Evolutionary conservation across 2,329 filamentous ascomycete species (phyloP).

Genomic region (Chaetomium olivaceum): DNA sequence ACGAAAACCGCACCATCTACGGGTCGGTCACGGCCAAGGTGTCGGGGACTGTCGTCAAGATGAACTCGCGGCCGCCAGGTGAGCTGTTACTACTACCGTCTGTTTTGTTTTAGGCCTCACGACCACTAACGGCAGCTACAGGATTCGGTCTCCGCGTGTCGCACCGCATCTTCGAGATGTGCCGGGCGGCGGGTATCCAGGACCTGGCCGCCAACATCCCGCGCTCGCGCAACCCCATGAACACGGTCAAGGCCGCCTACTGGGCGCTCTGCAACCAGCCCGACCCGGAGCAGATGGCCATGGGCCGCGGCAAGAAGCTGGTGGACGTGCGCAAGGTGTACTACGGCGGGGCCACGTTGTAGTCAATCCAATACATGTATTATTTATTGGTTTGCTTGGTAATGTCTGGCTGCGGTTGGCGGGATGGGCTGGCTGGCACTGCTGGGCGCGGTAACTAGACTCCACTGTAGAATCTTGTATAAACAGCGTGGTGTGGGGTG

Average conservation of each 20-base stretch:
- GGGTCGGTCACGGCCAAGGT: slow-evolving; percentile 83
- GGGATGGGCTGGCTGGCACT: background rate
- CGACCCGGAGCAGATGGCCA: slow-evolving; percentile 85
- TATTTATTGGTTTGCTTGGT: slow-evolving; percentile 1
- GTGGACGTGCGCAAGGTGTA: slow-evolving; percentile 97
- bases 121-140: slow-evolving; percentile 49
- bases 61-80: slow-evolving; percentile 87
- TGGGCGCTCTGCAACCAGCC: slow-evolving; percentile 80
- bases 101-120: background rate
- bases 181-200: slow-evolving; percentile 78
- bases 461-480: background rate
- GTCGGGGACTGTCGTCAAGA: slow-evolving; percentile 79
- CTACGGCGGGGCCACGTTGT: slow-evolving; percentile 76
- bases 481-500: background rate
- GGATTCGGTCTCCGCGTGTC: slow-evolving; percentile 94
- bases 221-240: slow-evolving; percentile 93
- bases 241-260: slow-evolving; percentile 90
- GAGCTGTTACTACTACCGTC: slow-evolving; percentile 41
- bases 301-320: slow-evolving; percentile 88
- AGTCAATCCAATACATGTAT: slow-evolving; percentile 30
- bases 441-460: background rate
- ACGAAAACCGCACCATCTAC: slow-evolving; percentile 89
- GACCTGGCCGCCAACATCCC: slow-evolving; percentile 83
- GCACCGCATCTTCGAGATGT: slow-evolving; percentile 91
- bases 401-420: background rate